Evolutionary conservation across 192 early-diverging fungal genomes (phyloP), one percentile per base, ranked within the genome.

Genomic region (Spizellomyces punctatus): DNA sequence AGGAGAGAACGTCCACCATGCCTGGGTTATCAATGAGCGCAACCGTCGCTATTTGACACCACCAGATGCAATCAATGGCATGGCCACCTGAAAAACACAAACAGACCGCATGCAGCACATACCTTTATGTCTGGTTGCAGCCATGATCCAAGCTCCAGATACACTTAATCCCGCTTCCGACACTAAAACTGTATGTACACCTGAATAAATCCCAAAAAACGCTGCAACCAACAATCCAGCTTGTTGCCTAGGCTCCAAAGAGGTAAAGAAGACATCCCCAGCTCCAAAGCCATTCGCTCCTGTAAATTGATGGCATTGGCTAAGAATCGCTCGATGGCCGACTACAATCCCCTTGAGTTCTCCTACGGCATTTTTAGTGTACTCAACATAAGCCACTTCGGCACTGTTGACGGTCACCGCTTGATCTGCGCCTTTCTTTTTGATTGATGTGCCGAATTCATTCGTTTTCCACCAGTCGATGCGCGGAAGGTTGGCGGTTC

Each of bases 381-480:
- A 94, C 76, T 93, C 93, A 47, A 95, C 88, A 63, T 94, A 94
- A 7, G 94, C 94, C 22, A 91, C 74, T 43, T 94, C 93, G 6
- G 65, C 64, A 47, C 65, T 75, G 42, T 77, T 76, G 42, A 52
- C 66, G 19, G 65, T 58, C 42, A 76, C 75, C 2, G 66, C 36
- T 71, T 16, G 19, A 5, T 71, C 69, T 9, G 60, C 41, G 22
- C 56, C 69, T 12, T 63, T 66, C 58, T 71, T 71, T 48, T 71
- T 71, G 16, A 10, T 44, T 10, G 75, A 85, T 76, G 81, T 84
- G 8, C 79, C 82, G 3, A 91, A 79, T n/a, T 92, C 87, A 59
- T 91, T 91, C 2, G 93, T 94, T 63, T 92, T 91, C 87, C 90
- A 92, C 91, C 91, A 95, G 16, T 86, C 81, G 49, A 94, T 87